Base-by-base conservation (phyloP, 177 flowering plant species). In the Vitis hybrid region DNA sequence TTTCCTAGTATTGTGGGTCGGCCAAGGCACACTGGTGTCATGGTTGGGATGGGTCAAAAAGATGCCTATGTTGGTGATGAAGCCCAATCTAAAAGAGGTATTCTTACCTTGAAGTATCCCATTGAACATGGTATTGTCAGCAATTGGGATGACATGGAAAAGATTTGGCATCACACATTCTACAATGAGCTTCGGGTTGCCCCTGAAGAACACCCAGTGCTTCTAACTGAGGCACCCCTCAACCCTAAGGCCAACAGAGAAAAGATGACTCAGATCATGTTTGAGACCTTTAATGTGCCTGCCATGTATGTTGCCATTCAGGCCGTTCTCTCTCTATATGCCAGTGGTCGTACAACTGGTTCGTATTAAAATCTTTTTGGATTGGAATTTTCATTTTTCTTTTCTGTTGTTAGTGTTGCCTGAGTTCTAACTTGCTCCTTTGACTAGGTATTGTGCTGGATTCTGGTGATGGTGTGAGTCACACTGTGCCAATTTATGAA, bases 381-480 rank as follows among this genome's bases (percentile, higher is more conserved):
- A 50, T 51, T n/a, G n/a, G 8, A 18, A 18, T 39, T 20, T 26
- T 33, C 31, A 10, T 10, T 62, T 57, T 22, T 26, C 29, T 18
- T 31, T 15, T 51, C 13, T 62, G 49, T 22, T 53, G 11, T 22
- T 53, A 7, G 26, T n/a, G 11, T 16, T 5, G 2, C 39, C 14
- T 5, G 7, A 5, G 45, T 39, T 39, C 45, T 39, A 39, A 39
- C 45, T 7, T 39, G 45, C 7, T 57, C 14, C 5, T 22, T 55
- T 14, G 11, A 22, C 61, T 79, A 86, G 89, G 90, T 79, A 87
- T 87, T 63, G 89, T 87, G 80, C 80, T 86, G 59, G 89, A 87
- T 64, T 87, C 89, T 81, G 91, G 91, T 70, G 87, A 87, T 83
- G 89, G 89, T 76, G 90, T 84, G 71, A 79, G 82, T 73, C 91